A percentile compares a stretch with the other conserved stretches of the same genome.
phyloP scores from a whole-genome alignment of 352 stramenopile species.

The Pythium vanterpoolii region DNA sequence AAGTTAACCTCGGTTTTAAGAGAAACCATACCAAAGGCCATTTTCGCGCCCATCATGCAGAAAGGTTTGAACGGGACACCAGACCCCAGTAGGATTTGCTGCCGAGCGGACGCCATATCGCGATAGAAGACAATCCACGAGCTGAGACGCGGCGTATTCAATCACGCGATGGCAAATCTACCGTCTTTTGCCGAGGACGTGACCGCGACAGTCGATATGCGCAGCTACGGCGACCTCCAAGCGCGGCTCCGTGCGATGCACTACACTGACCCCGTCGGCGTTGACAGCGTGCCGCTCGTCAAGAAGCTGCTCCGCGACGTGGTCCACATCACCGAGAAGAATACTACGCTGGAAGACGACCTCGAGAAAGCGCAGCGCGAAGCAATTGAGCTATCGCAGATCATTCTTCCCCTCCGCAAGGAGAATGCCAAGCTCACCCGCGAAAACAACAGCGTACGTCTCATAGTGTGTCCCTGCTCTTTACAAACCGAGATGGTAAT shows the following conservation, averaged over 20 bases:
- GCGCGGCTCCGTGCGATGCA: conserved; percentile 48
- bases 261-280: conserved; percentile 56
- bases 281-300: conserved; percentile 62
- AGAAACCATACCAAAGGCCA: not conserved
- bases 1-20: conserved; percentile 11
- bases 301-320: conserved; percentile 55
- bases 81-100: not conserved
- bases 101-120: conserved; percentile 6
- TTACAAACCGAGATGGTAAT: not conserved
- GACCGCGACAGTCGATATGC: conserved; percentile 39
- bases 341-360: conserved; percentile 34
- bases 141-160: conserved; percentile 6
- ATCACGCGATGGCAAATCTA: conserved; percentile 29
- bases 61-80: not conserved
- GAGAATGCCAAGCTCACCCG: conserved; percentile 68
- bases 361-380: conserved; percentile 59
- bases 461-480: not conserved
- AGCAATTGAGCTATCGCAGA: conserved; percentile 59
- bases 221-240: conserved; percentile 55
- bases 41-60: not conserved
- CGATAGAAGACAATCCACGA: not conserved
- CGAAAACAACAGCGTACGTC: conserved; percentile 77
- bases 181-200: conserved; percentile 33
- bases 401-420: conserved; percentile 67
- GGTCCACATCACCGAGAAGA: conserved; percentile 26